Evolutionary conservation across 352 stramenopile genomes (phyloP).

Genomic region (Pythium periplocum): DNA sequence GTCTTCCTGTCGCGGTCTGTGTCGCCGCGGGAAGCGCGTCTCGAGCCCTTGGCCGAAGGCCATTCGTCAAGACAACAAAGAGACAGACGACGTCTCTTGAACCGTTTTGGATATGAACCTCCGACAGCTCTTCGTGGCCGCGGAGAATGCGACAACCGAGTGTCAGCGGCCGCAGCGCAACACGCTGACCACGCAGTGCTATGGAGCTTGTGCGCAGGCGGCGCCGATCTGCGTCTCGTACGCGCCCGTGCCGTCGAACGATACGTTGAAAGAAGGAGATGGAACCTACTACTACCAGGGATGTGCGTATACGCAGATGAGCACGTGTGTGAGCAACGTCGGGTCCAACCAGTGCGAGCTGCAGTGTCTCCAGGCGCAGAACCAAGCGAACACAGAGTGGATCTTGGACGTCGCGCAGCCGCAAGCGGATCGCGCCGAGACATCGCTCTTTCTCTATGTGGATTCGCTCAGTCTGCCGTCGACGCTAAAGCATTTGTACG

Average conservation of each 20-base stretch:
- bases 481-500: slow-evolving; percentile 57
- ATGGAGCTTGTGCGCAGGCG: slow-evolving; percentile 25
- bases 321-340: slow-evolving; percentile 43
- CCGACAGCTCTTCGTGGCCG: too few relatives aligned
- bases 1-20: too few relatives aligned
- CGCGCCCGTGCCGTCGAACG: slow-evolving; percentile 23
- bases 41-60: too few relatives aligned
- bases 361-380: slow-evolving; percentile 53
- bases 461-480: slow-evolving; percentile 43
- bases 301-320: slow-evolving; percentile 41
- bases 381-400: slow-evolving; percentile 31
- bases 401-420: slow-evolving; percentile 53
- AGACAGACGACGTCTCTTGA: too few relatives aligned
- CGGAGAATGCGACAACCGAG: slow-evolving; percentile 3
- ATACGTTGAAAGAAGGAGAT: slow-evolving; percentile 28
- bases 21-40: too few relatives aligned
- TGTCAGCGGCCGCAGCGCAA: slow-evolving; percentile 41
- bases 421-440: slow-evolving; percentile 60
- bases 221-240: slow-evolving; percentile 62
- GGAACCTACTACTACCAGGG: slow-evolving; percentile 62
- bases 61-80: too few relatives aligned
- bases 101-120: too few relatives aligned
- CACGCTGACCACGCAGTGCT: slow-evolving; percentile 60
- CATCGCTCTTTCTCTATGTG: slow-evolving; percentile 48
- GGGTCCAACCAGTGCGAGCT: slow-evolving; percentile 44